These are phyloP conservation scores for Triglochin maritima DNA, from an alignment of 106 monocot genomes.

Conservation along the genomic window DNA sequence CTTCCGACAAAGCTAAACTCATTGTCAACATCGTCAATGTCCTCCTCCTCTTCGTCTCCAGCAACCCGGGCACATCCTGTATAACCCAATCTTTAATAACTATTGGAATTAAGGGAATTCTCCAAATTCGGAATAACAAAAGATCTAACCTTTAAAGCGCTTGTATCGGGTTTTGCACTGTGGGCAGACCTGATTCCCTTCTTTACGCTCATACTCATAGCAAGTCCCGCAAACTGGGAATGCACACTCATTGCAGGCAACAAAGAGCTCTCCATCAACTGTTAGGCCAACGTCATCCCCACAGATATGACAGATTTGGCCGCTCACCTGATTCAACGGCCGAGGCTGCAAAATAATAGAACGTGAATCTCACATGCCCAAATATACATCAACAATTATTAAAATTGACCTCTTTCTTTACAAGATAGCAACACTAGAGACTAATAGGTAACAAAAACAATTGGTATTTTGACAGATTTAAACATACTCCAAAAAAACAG, in stretches of 20 bases:
- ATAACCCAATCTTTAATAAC: neutral
- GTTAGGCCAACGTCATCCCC: constrained; percentile 78
- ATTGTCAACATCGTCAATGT: constrained; percentile 78
- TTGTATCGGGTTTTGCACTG: constrained; percentile 96
- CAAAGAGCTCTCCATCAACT: constrained; percentile 70
- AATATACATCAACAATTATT: neutral
- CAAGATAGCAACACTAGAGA: no score
- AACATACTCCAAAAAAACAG: no score
- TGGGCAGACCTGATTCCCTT: constrained; percentile 85
- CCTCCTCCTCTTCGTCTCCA: constrained; percentile 87
- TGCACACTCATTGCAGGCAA: constrained; percentile 93
- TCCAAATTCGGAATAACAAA: neutral
- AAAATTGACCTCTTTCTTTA: neutral
- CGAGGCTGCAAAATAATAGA: constrained; percentile 39
- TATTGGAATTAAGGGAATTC: neutral
- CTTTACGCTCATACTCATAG: constrained; percentile 86
- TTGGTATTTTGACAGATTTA: no score
- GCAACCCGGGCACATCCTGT: constrained; percentile 68
- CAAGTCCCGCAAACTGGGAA: constrained; percentile 76
- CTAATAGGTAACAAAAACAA: no score
- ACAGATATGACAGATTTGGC: constrained; percentile 91
- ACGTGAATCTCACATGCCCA: neutral
- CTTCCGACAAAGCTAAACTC: constrained; percentile 52
- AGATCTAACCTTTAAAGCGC: constrained; percentile 58
- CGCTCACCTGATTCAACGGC: constrained; percentile 56